phyloP scores from a whole-genome alignment of 441 rosid species.

The Francoa sonchifolia region DNA sequence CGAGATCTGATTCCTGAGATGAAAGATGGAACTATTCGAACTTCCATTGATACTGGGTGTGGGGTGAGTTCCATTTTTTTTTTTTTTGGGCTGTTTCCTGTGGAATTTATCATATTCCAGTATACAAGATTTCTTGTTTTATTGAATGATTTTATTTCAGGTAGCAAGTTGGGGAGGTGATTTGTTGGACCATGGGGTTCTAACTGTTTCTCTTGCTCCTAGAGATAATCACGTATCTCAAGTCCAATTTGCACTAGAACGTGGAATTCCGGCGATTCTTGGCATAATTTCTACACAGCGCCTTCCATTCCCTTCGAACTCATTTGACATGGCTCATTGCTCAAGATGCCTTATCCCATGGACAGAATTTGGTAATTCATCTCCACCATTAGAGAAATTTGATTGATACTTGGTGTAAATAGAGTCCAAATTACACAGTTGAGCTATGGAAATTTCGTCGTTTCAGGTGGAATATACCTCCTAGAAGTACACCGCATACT shows the following conservation, averaged over 20 bases:
- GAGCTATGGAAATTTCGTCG: background rate
- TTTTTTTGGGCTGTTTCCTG: background rate
- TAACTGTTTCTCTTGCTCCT: conserved; percentile 94
- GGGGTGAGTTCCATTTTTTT: conserved; percentile 43
- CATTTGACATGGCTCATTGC: conserved; percentile 99
- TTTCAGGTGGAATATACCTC: conserved; percentile 84
- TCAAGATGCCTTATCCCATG: conserved; percentile 98
- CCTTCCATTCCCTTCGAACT: conserved; percentile 85
- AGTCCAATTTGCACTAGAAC: conserved; percentile 92
- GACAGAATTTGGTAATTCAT: conserved; percentile 82
- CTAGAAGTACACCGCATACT: conserved; percentile 75
- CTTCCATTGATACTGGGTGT: conserved; percentile 94
- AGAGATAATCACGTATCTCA: conserved; percentile 98
- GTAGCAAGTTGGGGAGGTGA: conserved; percentile 99
- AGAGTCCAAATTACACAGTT: background rate
- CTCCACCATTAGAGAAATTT: background rate
- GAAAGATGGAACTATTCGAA: conserved; percentile 81
- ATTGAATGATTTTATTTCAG: conserved; percentile 20
- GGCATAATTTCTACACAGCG: conserved; percentile 97
- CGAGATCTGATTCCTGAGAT: conserved; percentile 85
- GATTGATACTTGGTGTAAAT: background rate
- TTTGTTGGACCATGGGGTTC: conserved; percentile 69
- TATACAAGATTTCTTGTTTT: background rate
- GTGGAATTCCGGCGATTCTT: conserved; percentile 91
- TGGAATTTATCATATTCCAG: background rate